A percentile compares a stretch with the other conserved stretches of the same genome.
phyloP scores from a whole-genome alignment of 2,329 filamentous ascomycete genomes.

The Fonsecaea erecta region DNA sequence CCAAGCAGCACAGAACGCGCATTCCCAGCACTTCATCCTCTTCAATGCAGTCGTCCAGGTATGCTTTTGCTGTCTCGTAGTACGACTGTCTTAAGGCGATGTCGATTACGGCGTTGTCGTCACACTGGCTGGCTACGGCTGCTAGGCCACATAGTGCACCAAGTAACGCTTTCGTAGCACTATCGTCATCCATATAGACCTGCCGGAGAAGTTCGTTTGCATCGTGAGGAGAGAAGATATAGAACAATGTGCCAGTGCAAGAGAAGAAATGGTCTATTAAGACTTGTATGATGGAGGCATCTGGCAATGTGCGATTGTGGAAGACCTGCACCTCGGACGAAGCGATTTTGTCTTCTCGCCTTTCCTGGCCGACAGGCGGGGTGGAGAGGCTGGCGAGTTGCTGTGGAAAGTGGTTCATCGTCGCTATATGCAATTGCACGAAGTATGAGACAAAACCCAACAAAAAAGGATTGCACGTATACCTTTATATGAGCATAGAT shows the following conservation, averaged over 20 bases:
- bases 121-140: constrained; percentile 8
- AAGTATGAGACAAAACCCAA: neutral
- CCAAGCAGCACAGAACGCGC: neutral
- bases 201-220: neutral
- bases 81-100: constrained; percentile 1
- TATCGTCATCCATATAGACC: neutral
- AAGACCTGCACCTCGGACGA: neutral
- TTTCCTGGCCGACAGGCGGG: constrained; percentile 3
- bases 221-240: neutral
- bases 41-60: constrained; percentile 10
- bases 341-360: constrained; percentile 4
- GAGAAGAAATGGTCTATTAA: constrained; percentile 9
- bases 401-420: constrained; percentile 1
- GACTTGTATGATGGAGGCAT: neutral
- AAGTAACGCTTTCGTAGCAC: neutral
- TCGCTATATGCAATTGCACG: neutral
- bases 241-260: constrained; percentile 13
- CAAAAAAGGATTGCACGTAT: neutral
- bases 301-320: neutral
- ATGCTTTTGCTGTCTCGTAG: constrained; percentile 9
- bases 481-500: neutral
- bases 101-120: constrained; percentile 7
- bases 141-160: constrained; percentile 4
- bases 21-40: constrained; percentile 11
- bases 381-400: constrained; percentile 10